Evolutionary conservation across 768 basidiomycete genomes (phyloP).

Genomic region (Clitopilus passeckerianus): DNA sequence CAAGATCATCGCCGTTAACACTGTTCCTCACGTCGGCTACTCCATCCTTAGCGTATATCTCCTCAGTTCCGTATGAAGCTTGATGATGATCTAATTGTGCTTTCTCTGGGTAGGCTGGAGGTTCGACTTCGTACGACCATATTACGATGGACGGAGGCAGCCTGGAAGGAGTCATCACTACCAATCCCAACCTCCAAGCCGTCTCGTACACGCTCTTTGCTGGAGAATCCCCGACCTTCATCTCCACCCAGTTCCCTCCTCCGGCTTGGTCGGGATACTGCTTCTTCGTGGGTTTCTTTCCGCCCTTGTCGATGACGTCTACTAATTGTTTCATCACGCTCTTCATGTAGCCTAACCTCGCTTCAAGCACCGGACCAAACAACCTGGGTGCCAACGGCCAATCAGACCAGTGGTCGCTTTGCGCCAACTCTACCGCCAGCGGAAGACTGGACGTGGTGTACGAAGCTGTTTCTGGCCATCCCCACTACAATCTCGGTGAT

Average conservation of each 20-base stretch:
- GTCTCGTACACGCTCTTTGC: not conserved
- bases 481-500: slow-evolving; percentile 29
- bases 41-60: slow-evolving; percentile 24
- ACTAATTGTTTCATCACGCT: not conserved
- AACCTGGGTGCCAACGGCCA: not conserved
- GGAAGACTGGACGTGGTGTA: slow-evolving; percentile 36
- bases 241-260: slow-evolving; percentile 30
- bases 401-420: not conserved
- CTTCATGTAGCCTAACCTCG: not conserved
- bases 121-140: not conserved
- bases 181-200: not conserved
- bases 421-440: slow-evolving; percentile 30
- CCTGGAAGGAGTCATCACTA: not conserved
- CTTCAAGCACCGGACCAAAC: not conserved
- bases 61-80: not conserved
- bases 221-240: slow-evolving; percentile 39
- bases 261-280: not conserved
- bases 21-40: slow-evolving; percentile 34
- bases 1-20: slow-evolving; percentile 30
- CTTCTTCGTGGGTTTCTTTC: not conserved
- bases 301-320: not conserved
- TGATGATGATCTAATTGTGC: not conserved
- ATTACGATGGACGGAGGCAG: not conserved
- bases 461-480: slow-evolving; percentile 36
- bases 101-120: not conserved